Evolutionary conservation across 1,284 basidiomycete genomes (phyloP), one percentile per base, ranked within the genome.

Genomic region (Ceratobasidium sp.): DNA sequence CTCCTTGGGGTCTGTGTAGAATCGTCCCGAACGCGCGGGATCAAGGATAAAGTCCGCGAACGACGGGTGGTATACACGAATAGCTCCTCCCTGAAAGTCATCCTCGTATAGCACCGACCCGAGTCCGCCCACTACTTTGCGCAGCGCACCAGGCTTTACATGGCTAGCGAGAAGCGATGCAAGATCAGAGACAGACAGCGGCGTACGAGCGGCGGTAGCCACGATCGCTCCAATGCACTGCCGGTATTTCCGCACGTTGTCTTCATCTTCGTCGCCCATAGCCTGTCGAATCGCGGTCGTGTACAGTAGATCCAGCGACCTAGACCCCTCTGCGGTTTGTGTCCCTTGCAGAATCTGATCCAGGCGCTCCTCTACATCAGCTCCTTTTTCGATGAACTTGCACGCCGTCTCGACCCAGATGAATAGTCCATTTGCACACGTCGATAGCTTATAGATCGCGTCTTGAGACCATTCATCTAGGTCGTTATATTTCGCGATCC

Each of bases 51-150:
- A 75, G 17, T 73, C 62, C 14, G 47, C 44, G 36, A 75, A 75
- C 31, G 75, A 75, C 1, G 62, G 62, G 45, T 73, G 75, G 9
- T 45, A 73, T 3, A 73, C n/a, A 1, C 75, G 67, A 22, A 75
- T 33, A 5, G 54, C 59, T 11, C 24, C 60, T 19, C 22, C 60
- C 4, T 7, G 51, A 4, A 50, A 7, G 29, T 63, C 22, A 31
- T 69, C 62, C 8, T 64, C n/a, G 17, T 72, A 41, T 15, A 75
- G 27, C 44, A 75, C 69, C 1, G 75, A 75, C 22, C 48, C 57
- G 8, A 75, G 60, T 15, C 45, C 36, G 5, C 15, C 27, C 7
- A 73, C 27, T n/a, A 71, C 53, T n/a, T 15, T 41, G 0, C 50
- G 19, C 1, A 75, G 31, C 8, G 27, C 44, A 14, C 44, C 50